Conservation (phyloP, 1,284 basidiomycete species). For the Boletellus deceptivus region DNA sequence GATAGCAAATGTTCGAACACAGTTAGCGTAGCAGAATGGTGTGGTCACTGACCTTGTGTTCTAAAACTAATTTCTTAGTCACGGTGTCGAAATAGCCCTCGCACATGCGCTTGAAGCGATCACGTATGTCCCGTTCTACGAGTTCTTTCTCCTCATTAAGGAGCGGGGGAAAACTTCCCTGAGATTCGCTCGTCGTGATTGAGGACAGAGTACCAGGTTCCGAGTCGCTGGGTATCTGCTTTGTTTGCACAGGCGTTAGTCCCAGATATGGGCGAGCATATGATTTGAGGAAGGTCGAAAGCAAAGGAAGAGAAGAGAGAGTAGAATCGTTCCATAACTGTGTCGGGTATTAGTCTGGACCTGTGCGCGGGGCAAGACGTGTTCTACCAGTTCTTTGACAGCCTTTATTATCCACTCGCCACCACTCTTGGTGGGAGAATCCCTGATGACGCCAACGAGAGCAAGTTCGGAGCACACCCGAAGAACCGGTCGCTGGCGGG, state of each 20-base stretch:
- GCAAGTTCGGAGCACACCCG: constrained; percentile 90
- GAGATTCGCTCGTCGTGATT: constrained; percentile 39
- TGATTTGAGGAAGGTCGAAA: constrained; percentile 82
- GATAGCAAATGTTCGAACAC: background rate
- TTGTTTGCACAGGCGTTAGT: constrained; percentile 52
- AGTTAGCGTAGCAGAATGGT: background rate
- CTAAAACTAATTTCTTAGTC: constrained; percentile 86
- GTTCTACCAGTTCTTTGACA: constrained; percentile 75
- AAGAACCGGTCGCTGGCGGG: constrained; percentile 82
- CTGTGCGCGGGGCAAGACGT: background rate
- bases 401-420: constrained; percentile 85
- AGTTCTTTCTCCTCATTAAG: constrained; percentile 65
- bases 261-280: constrained; percentile 83
- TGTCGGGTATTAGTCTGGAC: constrained; percentile 8
- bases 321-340: constrained; percentile 86
- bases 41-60: constrained; percentile 71
- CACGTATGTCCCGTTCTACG: constrained; percentile 80
- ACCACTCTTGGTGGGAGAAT: constrained; percentile 67
- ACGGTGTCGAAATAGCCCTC: constrained; percentile 92
- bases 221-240: constrained; percentile 52
- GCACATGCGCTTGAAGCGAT: constrained; percentile 90
- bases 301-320: constrained; percentile 80
- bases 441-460: constrained; percentile 77
- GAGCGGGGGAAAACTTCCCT: constrained; percentile 42
- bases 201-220: constrained; percentile 56